Base-by-base conservation (phyloP, 139 green algal genomes). In the Volvox africanus region DNA sequence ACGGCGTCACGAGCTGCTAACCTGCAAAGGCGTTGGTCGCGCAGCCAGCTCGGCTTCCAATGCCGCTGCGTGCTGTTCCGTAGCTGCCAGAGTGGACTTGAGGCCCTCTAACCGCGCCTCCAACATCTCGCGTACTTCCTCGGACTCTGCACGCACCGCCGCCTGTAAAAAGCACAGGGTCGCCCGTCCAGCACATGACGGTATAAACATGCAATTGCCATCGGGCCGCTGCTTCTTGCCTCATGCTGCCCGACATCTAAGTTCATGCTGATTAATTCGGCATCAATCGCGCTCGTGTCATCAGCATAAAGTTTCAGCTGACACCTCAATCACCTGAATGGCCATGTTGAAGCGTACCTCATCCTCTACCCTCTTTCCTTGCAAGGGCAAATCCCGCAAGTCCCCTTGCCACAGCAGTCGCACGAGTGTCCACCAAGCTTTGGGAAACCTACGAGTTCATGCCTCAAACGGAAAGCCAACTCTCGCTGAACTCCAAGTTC, bases 401-500 rank as follows among this genome's bases (percentile, higher is more conserved):
- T 73, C 65, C 65, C 65, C 21, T 16, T n/a, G n/a, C 65, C 16
- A 73, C 65, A 24, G 12, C 65, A 28, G 5, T 28, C 16, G 24
- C 65, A 24, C 16, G 16, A 24, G 2, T 28, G 65, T 28, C 65
- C 65, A 73, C 65, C 65, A 6, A 14, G 44, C 44, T 55, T 9
- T 55, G 9, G n/a, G 44, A 55, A 55, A 79, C 83, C 33, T 36
- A 89, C 80, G 75, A 96, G 88, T 87, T 97, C 95, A 17, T 84
- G 82, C 55, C 95, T 78, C 24, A 97, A 88, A 44, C 93, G 77
- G 22, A 85, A 88, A 61, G 88, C 86, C 55, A 96, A 75, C 83
- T 97, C 96, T 5, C 95, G 91, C 87, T 97, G 96, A 36, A 80
- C 89, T 32, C 89, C 82, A 61, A 97, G 92, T 93, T 97, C 96